These are phyloP conservation scores for Kwoniella dejecticola DNA, from an alignment of 768 basidiomycete species.

Conservation along the genomic window DNA sequence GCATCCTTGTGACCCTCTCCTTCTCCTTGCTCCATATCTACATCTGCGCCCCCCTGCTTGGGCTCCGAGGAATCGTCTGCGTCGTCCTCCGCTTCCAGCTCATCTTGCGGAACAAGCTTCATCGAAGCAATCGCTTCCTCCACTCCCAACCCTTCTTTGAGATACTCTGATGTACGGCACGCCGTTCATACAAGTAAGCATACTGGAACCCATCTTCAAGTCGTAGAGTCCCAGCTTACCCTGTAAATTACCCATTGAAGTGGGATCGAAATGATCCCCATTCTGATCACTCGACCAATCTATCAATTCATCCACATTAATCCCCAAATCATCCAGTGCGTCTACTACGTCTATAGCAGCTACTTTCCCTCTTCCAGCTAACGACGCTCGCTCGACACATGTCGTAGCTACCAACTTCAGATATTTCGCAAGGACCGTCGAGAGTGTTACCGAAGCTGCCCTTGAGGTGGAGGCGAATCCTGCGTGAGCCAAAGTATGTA, in stretches of 20 bases:
- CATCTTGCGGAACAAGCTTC: slow-evolving; percentile 19
- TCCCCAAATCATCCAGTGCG: slow-evolving; percentile 38
- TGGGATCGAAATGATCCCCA: slow-evolving; percentile 19
- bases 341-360: slow-evolving; percentile 40
- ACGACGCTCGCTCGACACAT: slow-evolving; percentile 34
- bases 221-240: too few relatives aligned
- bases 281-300: slow-evolving; percentile 26
- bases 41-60: slow-evolving; percentile 13
- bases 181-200: neutral
- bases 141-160: slow-evolving; percentile 27
- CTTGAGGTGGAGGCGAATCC: slow-evolving; percentile 47
- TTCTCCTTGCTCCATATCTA: neutral
- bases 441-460: slow-evolving; percentile 41
- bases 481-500: slow-evolving; percentile 37
- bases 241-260: slow-evolving; percentile 24
- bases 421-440: slow-evolving; percentile 32
- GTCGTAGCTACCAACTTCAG: slow-evolving; percentile 33
- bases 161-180: too few relatives aligned
- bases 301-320: slow-evolving; percentile 26
- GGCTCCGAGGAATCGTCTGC: slow-evolving; percentile 4
- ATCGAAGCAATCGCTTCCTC: slow-evolving; percentile 30
- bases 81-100: slow-evolving; percentile 2
- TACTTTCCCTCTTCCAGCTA: slow-evolving; percentile 41
- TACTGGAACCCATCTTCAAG: too few relatives aligned
- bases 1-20: neutral